A percentile compares a stretch with the other conserved stretches of the same genome.
Conservation (phyloP, 257 asterid genomes). For the Solanum tarijense region DNA sequence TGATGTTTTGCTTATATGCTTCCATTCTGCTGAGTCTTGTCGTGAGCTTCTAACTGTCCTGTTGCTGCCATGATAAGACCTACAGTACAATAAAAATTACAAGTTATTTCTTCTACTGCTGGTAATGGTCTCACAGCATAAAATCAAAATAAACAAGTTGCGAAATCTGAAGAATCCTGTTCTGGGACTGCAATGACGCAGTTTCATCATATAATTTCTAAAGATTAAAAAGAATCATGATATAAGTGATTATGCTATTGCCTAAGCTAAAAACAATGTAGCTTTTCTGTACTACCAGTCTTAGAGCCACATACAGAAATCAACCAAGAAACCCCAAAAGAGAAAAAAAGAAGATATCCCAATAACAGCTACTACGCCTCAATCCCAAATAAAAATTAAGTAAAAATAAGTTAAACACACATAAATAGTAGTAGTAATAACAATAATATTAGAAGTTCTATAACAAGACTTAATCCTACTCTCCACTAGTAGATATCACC, state of each 20-base stretch:
- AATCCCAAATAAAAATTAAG: not conserved
- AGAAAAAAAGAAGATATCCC: not conserved
- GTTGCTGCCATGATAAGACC: conserved; percentile 29
- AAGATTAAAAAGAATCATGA: not conserved
- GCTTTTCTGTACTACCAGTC: not conserved
- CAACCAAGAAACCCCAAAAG: not conserved
- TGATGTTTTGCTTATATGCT: not conserved
- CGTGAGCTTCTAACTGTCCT: conserved; percentile 21
- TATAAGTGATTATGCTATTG: not conserved
- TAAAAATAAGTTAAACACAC: not conserved
- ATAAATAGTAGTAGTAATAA: not conserved
- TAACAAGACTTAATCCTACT: not conserved
- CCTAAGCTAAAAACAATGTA: not conserved
- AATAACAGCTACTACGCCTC: not conserved
- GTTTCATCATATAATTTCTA: not conserved
- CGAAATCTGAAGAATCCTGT: not conserved
- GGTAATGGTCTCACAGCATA: not conserved
- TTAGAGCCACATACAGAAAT: not conserved
- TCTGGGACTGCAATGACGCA: not conserved
- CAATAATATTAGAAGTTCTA: not conserved
- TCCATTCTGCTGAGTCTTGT: conserved; percentile 21
- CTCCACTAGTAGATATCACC: not conserved
- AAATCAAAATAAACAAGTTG: not conserved
- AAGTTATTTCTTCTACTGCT: not conserved
- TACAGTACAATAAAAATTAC: not conserved